Evolutionary conservation across 257 asterid genomes (phyloP), one percentile per base, ranked within the genome.

Genomic region (Knoxia roxburghii): DNA sequence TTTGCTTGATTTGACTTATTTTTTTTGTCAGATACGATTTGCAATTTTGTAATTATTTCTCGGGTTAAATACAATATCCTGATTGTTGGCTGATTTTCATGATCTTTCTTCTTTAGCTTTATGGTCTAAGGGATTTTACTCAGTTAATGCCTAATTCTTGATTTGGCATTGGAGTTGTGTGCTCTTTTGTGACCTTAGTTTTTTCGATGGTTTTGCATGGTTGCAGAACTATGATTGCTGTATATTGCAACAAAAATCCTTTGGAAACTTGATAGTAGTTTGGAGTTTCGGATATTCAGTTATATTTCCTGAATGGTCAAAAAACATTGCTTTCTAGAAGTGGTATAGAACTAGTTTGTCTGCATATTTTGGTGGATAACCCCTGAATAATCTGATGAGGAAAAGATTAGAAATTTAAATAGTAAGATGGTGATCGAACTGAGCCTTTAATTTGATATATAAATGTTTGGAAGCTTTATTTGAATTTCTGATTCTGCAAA

Each of bases 41-140:
- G 41, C 41, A 37, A 70, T n/a, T 23, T 26, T 71, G 65, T 63
- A 69, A 56, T 30, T 69, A 51, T 43, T 43, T 56, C 61, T 40
- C 33, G 57, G 33, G 70, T 41, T 26, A 26, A 37, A 17, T 15
- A 39, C 51, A 61, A 61, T 41, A 33, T 37, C 35, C 48, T 30
- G 35, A 18, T 70, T n/a, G 10, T 1, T 6, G 62, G 23, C 52
- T 21, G 63, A 52, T 37, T 30, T 33, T 37, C 41, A n/a, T 13
- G 20, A 65, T 0, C 35, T 30, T 21, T 51, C 45, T 24, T 66
- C 12, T 29, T 29, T 65, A 45, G 39, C 23, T 32, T 21, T 15
- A 4, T 23, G 40, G 33, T 12, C 9, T 48, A 2, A 40, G 57
- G 17, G 27, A 51, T 59, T 29, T 21, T 46, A 18, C 9, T 32